These are phyloP conservation scores for Bromus sterilis DNA, from an alignment of 176 grass and related monocot genomes.

Conservation along the genomic window DNA sequence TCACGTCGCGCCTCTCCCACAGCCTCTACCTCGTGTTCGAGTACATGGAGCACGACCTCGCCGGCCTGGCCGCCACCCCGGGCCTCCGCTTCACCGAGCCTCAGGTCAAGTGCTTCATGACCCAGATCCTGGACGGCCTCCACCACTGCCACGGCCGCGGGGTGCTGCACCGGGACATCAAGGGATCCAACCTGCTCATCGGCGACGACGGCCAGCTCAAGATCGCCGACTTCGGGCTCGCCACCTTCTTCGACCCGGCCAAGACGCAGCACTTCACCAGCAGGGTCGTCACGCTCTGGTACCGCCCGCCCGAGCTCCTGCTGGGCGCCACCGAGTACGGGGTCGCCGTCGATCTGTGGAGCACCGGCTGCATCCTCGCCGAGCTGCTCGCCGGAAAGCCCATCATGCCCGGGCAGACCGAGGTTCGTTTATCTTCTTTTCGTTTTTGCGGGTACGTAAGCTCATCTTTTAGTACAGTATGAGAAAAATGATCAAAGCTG, in stretches of 20 bases:
- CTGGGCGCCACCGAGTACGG: slow-evolving; percentile 53
- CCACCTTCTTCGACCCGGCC: slow-evolving; percentile 42
- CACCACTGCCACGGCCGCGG: slow-evolving; percentile 46
- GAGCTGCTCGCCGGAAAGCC: slow-evolving; percentile 59
- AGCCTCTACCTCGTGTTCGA: slow-evolving; percentile 93
- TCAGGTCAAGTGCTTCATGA: slow-evolving; percentile 61
- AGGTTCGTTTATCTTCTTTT: too few relatives aligned
- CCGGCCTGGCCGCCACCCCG: slow-evolving; percentile 47
- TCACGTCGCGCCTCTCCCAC: slow-evolving; percentile 54
- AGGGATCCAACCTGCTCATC: slow-evolving; percentile 62
- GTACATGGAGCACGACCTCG: slow-evolving; percentile 98
- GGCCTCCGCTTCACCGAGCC: slow-evolving; percentile 52
- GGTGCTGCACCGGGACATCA: slow-evolving; percentile 65
- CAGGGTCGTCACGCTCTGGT: slow-evolving; percentile 74
- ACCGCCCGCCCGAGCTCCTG: slow-evolving; percentile 66
- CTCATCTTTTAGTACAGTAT: too few relatives aligned
- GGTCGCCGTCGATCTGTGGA: slow-evolving; percentile 60
- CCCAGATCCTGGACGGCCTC: slow-evolving; percentile 47
- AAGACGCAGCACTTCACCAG: slow-evolving; percentile 43
- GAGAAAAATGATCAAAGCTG: too few relatives aligned
- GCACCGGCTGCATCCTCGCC: slow-evolving; percentile 64
- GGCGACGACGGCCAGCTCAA: slow-evolving; percentile 40
- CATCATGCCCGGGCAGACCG: slow-evolving; percentile 73
- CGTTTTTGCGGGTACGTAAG: too few relatives aligned
- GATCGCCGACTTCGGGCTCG: slow-evolving; percentile 65